A percentile compares a stretch with the other conserved stretches of the same genome.
Conservation (phyloP, 345 rosid species). For the Xanthoceras sorbifolium region DNA sequence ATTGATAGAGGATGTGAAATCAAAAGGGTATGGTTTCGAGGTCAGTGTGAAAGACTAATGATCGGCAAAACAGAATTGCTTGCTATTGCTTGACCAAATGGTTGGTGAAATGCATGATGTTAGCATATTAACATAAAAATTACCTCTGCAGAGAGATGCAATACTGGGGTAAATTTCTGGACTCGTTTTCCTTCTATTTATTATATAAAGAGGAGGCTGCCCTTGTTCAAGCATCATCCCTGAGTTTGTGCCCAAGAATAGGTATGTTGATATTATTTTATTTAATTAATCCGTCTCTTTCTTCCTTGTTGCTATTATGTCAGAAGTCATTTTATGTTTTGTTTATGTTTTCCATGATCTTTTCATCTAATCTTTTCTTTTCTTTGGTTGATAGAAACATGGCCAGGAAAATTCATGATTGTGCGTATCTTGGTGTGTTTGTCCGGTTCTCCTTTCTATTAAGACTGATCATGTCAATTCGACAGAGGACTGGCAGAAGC, state of each 20-base stretch:
- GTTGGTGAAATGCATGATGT: neutral
- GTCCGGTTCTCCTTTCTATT: neutral
- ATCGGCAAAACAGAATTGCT: neutral
- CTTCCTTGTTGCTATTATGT: neutral
- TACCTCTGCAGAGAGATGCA: neutral
- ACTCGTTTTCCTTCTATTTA: neutral
- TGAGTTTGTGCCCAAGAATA: neutral
- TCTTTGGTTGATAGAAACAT: neutral
- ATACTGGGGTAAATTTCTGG: neutral
- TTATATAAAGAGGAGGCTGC: constrained; percentile 4
- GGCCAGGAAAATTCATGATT: neutral
- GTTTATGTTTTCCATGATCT: neutral
- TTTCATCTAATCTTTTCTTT: neutral
- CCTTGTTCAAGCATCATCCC: neutral
- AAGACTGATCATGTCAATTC: neutral
- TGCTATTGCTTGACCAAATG: too few species aligned
- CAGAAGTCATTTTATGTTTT: neutral
- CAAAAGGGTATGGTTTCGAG: neutral
- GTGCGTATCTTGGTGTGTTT: neutral
- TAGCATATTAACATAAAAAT: neutral
- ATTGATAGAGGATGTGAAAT: neutral
- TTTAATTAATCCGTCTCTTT: neutral
- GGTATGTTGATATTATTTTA: neutral
- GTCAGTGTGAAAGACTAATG: neutral
- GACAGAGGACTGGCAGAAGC: neutral